Conservation (phyloP, 345 rosid genomes). For the Heritiera fomes region DNA sequence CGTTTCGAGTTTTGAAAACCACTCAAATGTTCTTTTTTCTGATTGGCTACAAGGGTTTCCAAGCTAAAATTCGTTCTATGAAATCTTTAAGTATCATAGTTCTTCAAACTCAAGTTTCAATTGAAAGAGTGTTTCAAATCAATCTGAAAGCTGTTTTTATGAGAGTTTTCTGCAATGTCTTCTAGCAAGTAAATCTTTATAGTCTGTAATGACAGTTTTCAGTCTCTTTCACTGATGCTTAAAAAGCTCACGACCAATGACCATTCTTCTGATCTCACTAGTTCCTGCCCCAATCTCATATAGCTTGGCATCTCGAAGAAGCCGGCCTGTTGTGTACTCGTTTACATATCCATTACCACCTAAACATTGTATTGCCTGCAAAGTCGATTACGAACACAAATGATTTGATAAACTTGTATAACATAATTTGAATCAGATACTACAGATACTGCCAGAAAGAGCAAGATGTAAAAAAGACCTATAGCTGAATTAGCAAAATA, state of each 20-base stretch:
- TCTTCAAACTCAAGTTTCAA: no score
- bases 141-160: neutral
- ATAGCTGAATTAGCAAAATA: neutral
- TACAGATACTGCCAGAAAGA: neutral
- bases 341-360: slow-evolving; percentile 96
- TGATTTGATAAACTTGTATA: neutral
- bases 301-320: slow-evolving; percentile 87
- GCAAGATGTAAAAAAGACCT: neutral
- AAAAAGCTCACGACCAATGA: slow-evolving; percentile 86
- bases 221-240: slow-evolving; percentile 46
- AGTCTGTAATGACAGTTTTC: neutral
- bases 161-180: neutral
- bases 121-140: neutral
- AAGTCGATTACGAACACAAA: slow-evolving; percentile 6
- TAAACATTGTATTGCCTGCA: slow-evolving; percentile 95
- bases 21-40: no score
- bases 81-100: neutral
- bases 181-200: neutral
- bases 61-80: neutral
- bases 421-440: neutral
- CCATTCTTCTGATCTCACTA: slow-evolving; percentile 92
- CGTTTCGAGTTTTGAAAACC: neutral
- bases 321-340: slow-evolving; percentile 86
- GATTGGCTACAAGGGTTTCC: neutral
- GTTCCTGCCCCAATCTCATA: slow-evolving; percentile 98